Evolutionary conservation across 441 rosid genomes (phyloP).

Genomic region (Syzygium syzygioides): DNA sequence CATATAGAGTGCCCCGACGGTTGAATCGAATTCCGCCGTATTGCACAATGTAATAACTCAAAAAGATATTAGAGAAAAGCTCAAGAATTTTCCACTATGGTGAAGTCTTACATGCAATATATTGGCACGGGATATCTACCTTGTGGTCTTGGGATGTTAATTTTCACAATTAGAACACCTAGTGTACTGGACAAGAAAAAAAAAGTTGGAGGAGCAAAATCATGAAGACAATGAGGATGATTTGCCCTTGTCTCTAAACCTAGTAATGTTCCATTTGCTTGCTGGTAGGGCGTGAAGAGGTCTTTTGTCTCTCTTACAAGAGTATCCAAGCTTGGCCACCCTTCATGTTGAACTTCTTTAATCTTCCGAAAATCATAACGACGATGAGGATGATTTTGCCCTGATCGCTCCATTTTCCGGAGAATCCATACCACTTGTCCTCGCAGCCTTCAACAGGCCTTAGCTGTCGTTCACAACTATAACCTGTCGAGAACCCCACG

Average conservation of each 20-base stretch:
- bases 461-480: conserved; percentile 40
- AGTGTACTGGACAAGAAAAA: no score
- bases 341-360: conserved; percentile 40
- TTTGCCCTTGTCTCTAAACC: background rate
- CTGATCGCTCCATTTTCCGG: conserved; percentile 44
- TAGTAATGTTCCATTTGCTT: background rate
- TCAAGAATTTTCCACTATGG: background rate
- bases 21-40: background rate
- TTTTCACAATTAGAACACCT: background rate
- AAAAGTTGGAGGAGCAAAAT: no score
- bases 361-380: conserved; percentile 59
- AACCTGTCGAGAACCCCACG: conserved; percentile 62
- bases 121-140: background rate
- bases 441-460: conserved; percentile 9
- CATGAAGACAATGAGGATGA: background rate
- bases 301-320: background rate
- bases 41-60: background rate
- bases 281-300: background rate
- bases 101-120: no score
- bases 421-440: conserved; percentile 40
- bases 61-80: background rate
- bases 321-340: conserved; percentile 51
- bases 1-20: background rate
- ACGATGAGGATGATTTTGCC: conserved; percentile 45
- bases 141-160: background rate